Base-by-base conservation (phyloP, 1,284 basidiomycete genomes). In the Sporisorium exsertum region DNA sequence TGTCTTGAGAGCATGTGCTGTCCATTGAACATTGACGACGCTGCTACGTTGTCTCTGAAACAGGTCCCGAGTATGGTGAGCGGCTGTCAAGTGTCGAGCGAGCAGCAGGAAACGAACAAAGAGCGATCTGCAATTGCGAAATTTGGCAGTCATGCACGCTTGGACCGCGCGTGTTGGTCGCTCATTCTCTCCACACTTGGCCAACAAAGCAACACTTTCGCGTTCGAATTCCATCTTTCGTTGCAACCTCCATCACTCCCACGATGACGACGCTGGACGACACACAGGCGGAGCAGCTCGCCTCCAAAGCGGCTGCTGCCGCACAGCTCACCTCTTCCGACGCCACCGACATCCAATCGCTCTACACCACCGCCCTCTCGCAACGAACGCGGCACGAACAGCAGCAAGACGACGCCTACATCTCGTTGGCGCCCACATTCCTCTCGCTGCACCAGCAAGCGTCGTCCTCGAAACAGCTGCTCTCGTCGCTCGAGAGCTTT, bases 401-500 rank as follows among this genome's bases (percentile, higher is more conserved):
- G 6, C 35, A 50, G 0, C 61, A 57, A 43, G 37, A 56, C 49
- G 9, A 32, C 16, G 57, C 47, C 49, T 71, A 64, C 57, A 55
- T 65, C 26, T 18, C 43, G 12, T 40, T 47, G 12, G 47, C 67
- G 32, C 61, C 56, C n/a, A 66, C 59, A 37, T 53, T 63, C 52
- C 33, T 70, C 20, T 74, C 75, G 10, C 64, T 71, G n/a, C 72
- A 79, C 72, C 94, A 92, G 90, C 91, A 50, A 93, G 93, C 83
- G 88, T 91, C 54, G 88, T 89, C 74, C 88, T 97, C 45, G 4
- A 69, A 66, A 32, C 53, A 65, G 47, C 64, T 77, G 24, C 88
- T 98, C 51, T 91, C 93, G 74, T 93, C 93, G 0, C 89, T 99
- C 4, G 92, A 95, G 77, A 88, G 90, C 2, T 98, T 98, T 85